Evolutionary conservation across 495 filamentous ascomycete genomes (phyloP), one percentile per base, ranked within the genome.

Genomic region (Aspergillus campestris): DNA sequence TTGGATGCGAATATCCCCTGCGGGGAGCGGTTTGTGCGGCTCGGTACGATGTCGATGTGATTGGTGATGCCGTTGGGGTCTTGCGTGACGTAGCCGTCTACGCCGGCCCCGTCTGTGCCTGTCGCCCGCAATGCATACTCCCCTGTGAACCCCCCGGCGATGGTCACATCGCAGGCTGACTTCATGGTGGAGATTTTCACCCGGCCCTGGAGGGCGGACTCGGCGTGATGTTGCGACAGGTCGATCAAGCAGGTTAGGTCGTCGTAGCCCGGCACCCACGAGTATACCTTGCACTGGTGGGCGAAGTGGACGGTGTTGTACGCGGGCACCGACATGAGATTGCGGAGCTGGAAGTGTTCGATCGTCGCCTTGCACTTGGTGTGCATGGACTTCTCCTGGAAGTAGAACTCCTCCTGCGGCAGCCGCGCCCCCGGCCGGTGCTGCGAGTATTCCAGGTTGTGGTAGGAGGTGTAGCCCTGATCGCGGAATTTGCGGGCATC

Each of bases 311-410:
- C 67, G 38, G 87, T 81, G 38, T 84, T 84, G 34, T 82, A 81
- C 8, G 84, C 84, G 12, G 80, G 77, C 39, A 81, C 77, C 3
- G 82, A 82, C 47, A 97, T 72, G 1, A 92, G 64, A 58, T 95
- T 91, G 38, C 91, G 86, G 11, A 96, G 77, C 55, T 97, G 91
- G 53, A 94, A 95, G 62, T 96, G 91, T 31, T 84, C 70, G 18
- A 91, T 66, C 27, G 75, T 74, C 13, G 86, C 75, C 34, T 79
- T 74, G 27, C 77, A 74, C 31, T 69, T 63, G 3, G 84, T 79
- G 46, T 84, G 75, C 79, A 89, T 88, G 27, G 77, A 72, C 13
- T 77, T 77, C 50, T 84, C 92, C 11, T 73, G 70, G 64, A 87
- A 91, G 59, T 75, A 87, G 1, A 41, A 42, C 39, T 70, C 69